Base-by-base conservation (phyloP, 1,284 basidiomycete genomes). In the Tilletia horrida region DNA sequence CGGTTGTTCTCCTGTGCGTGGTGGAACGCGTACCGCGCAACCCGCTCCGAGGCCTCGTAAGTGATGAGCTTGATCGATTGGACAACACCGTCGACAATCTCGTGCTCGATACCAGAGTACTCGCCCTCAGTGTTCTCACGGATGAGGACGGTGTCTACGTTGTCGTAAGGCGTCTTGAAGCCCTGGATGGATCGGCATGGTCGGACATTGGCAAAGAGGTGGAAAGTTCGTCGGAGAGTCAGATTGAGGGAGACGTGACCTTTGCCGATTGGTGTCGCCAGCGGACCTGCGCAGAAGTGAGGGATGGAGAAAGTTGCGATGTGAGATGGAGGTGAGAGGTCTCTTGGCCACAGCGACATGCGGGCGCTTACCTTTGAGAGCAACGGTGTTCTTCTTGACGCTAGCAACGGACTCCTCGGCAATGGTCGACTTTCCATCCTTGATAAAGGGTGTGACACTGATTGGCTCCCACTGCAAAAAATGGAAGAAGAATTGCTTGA, bases 21-120 rank as follows among this genome's bases (percentile, higher is more conserved):
- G 84, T 97, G 88, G 88, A 99, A 99, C 16, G 96, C 96, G 83
- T 98, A 99, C 68, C 93, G 90, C 62, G 96, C 95, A 66, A 99
- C 95, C 69, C 96, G 92, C 84, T 97, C 94, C 16, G 95, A 97
- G 27, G 96, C 96, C 73, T 97, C 92, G 89, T 94, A 95, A 47
- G 96, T 99, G 83, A 98, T 98, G 69, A 99, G 88, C 85, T 99
- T 99, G 86, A 99, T 98, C 64, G 93, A 97, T 84, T 99, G 96
- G 52, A 99, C 96, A 71, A 99, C 96, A 73, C 96, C 96, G 76
- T 97, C 93, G 74, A 98, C 90, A 70, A 91, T 89, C 88, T 97
- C 93, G 84, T 97, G 95, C 84, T 97, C 95, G 78, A 97, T 97
- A 74, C 95, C 95, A 73, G 94, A 97, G 85, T 98, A 99, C 84